Percentiles rank a stretch among this genome's conserved stretches.
Conservation (phyloP, 495 filamentous ascomycete species). For the Penicillium atrosanguineum region DNA sequence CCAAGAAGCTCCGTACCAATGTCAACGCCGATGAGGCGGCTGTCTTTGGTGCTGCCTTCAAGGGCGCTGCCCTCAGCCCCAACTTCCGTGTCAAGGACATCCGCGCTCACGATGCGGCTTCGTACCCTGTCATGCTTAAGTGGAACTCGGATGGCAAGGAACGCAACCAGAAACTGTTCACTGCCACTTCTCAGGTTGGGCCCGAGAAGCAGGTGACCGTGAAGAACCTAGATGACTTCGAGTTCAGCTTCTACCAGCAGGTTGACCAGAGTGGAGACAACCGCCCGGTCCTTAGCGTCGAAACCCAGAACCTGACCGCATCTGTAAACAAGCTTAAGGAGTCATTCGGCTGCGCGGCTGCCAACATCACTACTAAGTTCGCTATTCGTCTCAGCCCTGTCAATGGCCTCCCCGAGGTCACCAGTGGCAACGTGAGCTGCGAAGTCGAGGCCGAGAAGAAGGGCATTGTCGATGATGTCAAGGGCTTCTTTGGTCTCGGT, state of each 20-base stretch:
- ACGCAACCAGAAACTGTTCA: slow-evolving; percentile 74
- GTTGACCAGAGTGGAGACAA: slow-evolving; percentile 50
- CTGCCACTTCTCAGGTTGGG: slow-evolving; percentile 70
- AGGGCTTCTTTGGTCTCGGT: slow-evolving; percentile 91
- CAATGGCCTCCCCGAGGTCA: slow-evolving; percentile 81
- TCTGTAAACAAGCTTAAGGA: slow-evolving; percentile 72
- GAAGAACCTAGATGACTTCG: slow-evolving; percentile 79
- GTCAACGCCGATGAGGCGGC: slow-evolving; percentile 98
- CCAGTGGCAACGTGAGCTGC: slow-evolving; percentile 76
- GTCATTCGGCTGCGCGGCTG: slow-evolving; percentile 69
- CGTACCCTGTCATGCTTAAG: slow-evolving; percentile 69
- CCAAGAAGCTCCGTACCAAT: slow-evolving; percentile 81
- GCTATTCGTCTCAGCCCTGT: slow-evolving; percentile 66
- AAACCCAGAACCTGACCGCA: slow-evolving; percentile 80
- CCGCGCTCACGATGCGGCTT: slow-evolving; percentile 66
- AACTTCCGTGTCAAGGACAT: slow-evolving; percentile 98
- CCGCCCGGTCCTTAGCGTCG: slow-evolving; percentile 51
- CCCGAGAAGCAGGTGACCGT: slow-evolving; percentile 85
- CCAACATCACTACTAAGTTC: slow-evolving; percentile 78
- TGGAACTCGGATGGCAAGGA: slow-evolving; percentile 63
- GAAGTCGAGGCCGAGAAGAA: slow-evolving; percentile 74
- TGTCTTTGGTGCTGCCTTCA: slow-evolving; percentile 95
- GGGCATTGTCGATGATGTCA: slow-evolving; percentile 86
- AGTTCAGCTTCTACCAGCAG: slow-evolving; percentile 76
- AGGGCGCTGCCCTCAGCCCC: slow-evolving; percentile 84